Conservation (phyloP, 2,329 filamentous ascomycete genomes). For the Periconia digitata region DNA sequence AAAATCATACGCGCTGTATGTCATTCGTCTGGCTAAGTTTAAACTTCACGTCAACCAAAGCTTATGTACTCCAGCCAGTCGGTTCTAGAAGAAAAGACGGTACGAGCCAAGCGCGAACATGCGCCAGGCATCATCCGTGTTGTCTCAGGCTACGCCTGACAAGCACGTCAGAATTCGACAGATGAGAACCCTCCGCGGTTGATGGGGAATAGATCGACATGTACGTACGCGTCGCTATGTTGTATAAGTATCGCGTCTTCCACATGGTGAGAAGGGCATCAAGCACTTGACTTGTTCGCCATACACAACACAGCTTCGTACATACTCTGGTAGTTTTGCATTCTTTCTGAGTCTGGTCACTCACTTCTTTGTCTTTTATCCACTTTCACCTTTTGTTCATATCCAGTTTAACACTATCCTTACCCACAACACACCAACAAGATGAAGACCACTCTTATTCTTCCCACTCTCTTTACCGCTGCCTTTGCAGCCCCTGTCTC, state of each 20-base stretch:
- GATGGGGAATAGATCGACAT: background rate
- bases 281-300: background rate
- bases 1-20: constrained; percentile 1
- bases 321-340: constrained; percentile 18
- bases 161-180: background rate
- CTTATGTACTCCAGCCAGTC: constrained; percentile 12
- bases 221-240: background rate
- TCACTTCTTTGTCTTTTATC: constrained; percentile 15
- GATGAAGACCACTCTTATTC: constrained; percentile 25
- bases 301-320: constrained; percentile 9
- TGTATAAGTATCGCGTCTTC: constrained; percentile 8
- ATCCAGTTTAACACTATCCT: background rate
- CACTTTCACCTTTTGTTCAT: constrained; percentile 7
- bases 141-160: background rate
- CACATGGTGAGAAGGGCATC: background rate
- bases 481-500: constrained; percentile 16
- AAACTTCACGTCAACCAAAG: constrained; percentile 14
- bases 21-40: constrained; percentile 14
- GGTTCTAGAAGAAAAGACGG: constrained; percentile 11
- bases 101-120: background rate
- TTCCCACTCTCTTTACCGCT: constrained; percentile 17
- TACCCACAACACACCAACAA: constrained; percentile 7
- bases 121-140: background rate
- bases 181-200: background rate
- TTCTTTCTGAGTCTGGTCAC: constrained; percentile 34